These are phyloP conservation scores for Mycena galericulata DNA, from an alignment of 768 basidiomycete species.

Conservation along the genomic window DNA sequence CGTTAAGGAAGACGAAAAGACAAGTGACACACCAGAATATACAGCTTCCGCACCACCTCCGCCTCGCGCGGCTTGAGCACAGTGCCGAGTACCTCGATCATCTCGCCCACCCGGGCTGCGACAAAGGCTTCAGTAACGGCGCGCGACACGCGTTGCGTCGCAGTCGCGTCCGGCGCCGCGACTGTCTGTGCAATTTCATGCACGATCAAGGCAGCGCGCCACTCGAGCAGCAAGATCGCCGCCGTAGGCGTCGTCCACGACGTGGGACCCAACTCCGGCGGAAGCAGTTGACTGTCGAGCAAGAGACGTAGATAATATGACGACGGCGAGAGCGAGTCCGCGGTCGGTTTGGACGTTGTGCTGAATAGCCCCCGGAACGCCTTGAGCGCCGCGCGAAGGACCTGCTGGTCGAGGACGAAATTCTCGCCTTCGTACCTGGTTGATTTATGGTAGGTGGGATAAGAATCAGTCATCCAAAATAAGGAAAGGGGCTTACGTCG, in stretches of 20 bases:
- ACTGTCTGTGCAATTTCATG: constrained; percentile 53
- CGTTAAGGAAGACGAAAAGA: background rate
- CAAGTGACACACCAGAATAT: constrained; percentile 54
- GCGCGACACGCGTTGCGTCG: constrained; percentile 67
- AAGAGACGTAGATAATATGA: constrained; percentile 70
- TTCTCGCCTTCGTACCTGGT: constrained; percentile 87
- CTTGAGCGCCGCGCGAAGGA: constrained; percentile 78
- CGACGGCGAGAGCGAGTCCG: constrained; percentile 56
- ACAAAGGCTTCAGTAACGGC: constrained; percentile 80
- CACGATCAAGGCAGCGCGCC: constrained; percentile 74
- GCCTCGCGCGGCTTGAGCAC: constrained; percentile 40
- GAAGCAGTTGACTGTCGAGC: constrained; percentile 33
- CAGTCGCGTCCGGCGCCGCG: constrained; percentile 63
- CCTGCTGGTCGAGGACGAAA: constrained; percentile 80
- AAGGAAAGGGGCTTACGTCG: constrained; percentile 75
- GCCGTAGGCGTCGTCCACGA: constrained; percentile 54
- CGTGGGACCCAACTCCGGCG: constrained; percentile 34
- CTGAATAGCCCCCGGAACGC: constrained; percentile 56
- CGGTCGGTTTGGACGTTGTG: constrained; percentile 37
- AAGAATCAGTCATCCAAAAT: too few relatives aligned
- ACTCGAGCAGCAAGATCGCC: constrained; percentile 66
- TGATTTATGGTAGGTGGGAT: too few relatives aligned
- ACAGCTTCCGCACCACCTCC: constrained; percentile 50
- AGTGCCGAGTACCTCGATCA: constrained; percentile 51
- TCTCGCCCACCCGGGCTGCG: constrained; percentile 63